phyloP scores from a whole-genome alignment of 2,329 filamentous ascomycete species.

The Sordariomycetes sp. region DNA sequence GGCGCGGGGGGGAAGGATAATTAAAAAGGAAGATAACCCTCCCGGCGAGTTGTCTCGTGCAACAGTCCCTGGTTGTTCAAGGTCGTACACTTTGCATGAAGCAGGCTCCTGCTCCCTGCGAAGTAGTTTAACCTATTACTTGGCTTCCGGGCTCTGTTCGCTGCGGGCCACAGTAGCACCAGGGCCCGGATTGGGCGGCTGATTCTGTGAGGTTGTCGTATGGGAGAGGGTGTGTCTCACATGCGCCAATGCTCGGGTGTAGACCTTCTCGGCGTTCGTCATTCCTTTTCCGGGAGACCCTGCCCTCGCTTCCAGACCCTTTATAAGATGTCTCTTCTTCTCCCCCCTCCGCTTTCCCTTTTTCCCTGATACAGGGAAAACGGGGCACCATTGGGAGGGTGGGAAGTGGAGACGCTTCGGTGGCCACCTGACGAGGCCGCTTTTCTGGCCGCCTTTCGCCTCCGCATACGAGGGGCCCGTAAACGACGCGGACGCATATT shows the following conservation, averaged over 20 bases:
- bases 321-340: no score
- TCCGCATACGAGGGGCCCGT: background rate
- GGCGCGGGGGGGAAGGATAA: background rate
- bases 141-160: background rate
- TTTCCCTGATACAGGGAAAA: background rate
- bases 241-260: background rate
- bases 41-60: background rate
- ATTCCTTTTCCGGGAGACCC: no score
- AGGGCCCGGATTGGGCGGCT: background rate
- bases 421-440: background rate
- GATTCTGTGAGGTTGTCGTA: background rate
- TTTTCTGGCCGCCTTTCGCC: background rate
- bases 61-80: background rate
- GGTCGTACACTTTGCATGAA: background rate
- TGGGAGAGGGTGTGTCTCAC: background rate
- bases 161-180: background rate
- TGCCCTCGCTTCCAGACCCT: no score
- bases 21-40: background rate
- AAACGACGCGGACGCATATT: background rate
- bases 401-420: background rate
- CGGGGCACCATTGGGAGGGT: background rate
- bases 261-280: background rate
- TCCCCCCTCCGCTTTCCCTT: no score
- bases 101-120: background rate
- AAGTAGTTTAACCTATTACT: background rate